A percentile compares a stretch with the other conserved stretches of the same genome.
phyloP scores from a whole-genome alignment of 2,329 filamentous ascomycete genomes.

The Ascochyta lentis region DNA sequence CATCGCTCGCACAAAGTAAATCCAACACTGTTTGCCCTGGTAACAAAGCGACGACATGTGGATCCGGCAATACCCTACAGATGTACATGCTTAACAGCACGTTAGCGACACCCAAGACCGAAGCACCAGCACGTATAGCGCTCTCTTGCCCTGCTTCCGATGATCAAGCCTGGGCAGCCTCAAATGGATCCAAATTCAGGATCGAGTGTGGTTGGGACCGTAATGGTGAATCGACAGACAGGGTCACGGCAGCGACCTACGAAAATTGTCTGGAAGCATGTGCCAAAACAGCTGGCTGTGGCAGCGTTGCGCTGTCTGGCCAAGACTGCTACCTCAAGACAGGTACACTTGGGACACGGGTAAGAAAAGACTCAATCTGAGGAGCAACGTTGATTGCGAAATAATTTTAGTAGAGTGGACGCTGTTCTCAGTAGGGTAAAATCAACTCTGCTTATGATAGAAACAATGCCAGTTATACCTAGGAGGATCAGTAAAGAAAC shows the following conservation, averaged over 20 bases:
- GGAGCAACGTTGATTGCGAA: background rate
- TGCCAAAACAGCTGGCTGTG: slow-evolving; percentile 6
- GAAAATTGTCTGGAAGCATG: slow-evolving; percentile 6
- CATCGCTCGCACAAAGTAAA: background rate
- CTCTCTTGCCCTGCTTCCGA: slow-evolving; percentile 1
- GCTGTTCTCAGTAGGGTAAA: no score
- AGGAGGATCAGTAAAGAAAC: no score
- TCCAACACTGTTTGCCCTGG: slow-evolving; percentile 8
- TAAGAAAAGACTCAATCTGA: slow-evolving; percentile 1
- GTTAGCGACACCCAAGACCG: background rate
- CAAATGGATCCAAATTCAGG: background rate
- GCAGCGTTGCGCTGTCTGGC: slow-evolving; percentile 5
- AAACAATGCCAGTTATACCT: no score
- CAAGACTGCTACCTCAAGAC: slow-evolving; percentile 12
- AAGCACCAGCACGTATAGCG: background rate
- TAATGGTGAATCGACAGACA: background rate
- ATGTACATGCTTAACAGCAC: slow-evolving; percentile 14
- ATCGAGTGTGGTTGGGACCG: slow-evolving; percentile 14
- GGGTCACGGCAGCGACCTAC: background rate
- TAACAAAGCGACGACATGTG: background rate
- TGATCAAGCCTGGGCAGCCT: slow-evolving; percentile 6
- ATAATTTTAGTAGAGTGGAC: no score
- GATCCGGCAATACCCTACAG: slow-evolving; percentile 5
- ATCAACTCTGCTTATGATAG: no score
- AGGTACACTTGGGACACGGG: slow-evolving; percentile 5